Percentiles rank a stretch among this genome's conserved stretches.
Conservation (phyloP, 139 green algal genomes). For the Spirogloea muscicola region DNA sequence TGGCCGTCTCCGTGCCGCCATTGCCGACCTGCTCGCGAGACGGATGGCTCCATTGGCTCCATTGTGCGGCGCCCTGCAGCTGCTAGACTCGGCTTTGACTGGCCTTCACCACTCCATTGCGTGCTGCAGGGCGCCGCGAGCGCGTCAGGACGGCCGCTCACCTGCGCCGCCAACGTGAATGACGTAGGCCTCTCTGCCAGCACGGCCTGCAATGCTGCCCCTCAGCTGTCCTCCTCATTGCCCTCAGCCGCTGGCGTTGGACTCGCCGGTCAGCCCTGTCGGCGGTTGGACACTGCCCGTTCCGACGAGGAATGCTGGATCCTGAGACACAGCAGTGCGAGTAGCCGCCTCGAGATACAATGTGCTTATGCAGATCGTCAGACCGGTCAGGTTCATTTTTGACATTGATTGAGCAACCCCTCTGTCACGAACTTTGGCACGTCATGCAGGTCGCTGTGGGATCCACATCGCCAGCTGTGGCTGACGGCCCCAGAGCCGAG, state of each 20-base stretch:
- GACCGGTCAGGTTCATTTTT: background rate
- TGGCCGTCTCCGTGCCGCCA: background rate
- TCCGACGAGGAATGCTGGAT: background rate
- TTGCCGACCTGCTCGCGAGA: background rate
- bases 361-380: background rate
- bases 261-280: background rate
- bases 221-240: background rate
- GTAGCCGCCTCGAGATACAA: background rate
- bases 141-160: background rate
- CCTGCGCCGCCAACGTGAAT: conserved; percentile 13
- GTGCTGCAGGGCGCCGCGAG: background rate
- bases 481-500: no score
- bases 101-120: background rate
- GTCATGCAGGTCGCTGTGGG: conserved; percentile 9
- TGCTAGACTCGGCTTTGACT: background rate
- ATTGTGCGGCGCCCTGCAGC: background rate
- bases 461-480: no score
- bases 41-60: background rate
- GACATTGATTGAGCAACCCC: background rate
- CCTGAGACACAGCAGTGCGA: background rate
- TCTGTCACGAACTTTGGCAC: background rate
- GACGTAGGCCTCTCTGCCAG: conserved; percentile 1
- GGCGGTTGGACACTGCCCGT: background rate
- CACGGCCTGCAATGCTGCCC: background rate
- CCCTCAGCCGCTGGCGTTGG: background rate